phyloP scores from a whole-genome alignment of 495 filamentous ascomycete genomes.

The Gamarada debralockiae region DNA sequence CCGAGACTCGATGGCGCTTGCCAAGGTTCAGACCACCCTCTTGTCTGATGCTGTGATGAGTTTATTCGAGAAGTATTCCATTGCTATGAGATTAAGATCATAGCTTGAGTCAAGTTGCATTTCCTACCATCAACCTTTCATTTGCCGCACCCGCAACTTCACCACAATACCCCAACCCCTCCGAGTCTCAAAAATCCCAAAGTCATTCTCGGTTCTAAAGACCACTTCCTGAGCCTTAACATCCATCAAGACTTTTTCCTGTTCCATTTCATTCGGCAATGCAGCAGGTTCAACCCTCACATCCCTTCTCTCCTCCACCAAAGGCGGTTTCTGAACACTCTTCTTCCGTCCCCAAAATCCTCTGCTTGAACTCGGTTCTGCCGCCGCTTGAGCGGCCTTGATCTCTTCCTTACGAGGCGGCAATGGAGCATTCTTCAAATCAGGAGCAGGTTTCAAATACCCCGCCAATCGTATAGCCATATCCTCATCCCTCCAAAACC shows the following conservation, averaged over 20 bases:
- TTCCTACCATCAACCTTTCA: neutral
- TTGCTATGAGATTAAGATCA: no score
- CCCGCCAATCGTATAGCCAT: slow-evolving; percentile 41
- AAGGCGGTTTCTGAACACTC: slow-evolving; percentile 6
- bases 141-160: slow-evolving; percentile 19
- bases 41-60: no score
- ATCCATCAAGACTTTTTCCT: slow-evolving; percentile 30
- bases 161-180: slow-evolving; percentile 46
- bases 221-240: slow-evolving; percentile 47
- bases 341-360: slow-evolving; percentile 18
- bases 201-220: slow-evolving; percentile 46
- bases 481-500: slow-evolving; percentile 43
- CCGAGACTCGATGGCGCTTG: no score
- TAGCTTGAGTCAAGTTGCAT: no score
- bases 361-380: slow-evolving; percentile 6
- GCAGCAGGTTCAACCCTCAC: neutral
- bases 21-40: no score
- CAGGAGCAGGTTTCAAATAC: slow-evolving; percentile 36
- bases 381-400: slow-evolving; percentile 1
- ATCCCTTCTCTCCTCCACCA: slow-evolving; percentile 5
- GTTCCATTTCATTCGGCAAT: slow-evolving; percentile 11
- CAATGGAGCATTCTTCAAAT: slow-evolving; percentile 12
- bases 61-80: no score
- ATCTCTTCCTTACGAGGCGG: slow-evolving; percentile 10
- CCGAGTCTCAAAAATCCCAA: slow-evolving; percentile 49